phyloP scores from a whole-genome alignment of 2,329 filamentous ascomycete genomes.

The Apiospora koreana region DNA sequence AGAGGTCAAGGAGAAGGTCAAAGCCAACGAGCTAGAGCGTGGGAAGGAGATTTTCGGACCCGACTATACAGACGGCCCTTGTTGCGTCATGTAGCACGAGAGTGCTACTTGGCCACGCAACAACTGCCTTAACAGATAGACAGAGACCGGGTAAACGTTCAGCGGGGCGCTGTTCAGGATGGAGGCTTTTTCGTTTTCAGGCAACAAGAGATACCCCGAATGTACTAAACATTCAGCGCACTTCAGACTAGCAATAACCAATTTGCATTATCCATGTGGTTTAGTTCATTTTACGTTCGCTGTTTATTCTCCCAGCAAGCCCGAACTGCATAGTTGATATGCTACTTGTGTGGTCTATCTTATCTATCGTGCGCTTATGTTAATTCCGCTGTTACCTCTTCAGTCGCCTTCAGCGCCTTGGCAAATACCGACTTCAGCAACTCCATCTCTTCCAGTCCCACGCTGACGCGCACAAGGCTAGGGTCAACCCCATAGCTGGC shows the following conservation, averaged over 20 bases:
- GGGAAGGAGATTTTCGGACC: slow-evolving; percentile 72
- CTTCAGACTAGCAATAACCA: not conserved
- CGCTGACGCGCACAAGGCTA: slow-evolving; percentile 80
- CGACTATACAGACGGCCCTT: slow-evolving; percentile 60
- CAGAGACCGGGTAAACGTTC: not conserved
- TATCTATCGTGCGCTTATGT: not conserved
- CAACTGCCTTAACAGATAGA: not conserved
- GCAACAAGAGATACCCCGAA: slow-evolving; percentile 7
- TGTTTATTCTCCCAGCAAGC: not conserved
- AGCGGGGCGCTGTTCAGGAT: slow-evolving; percentile 2
- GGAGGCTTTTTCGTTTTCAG: not conserved
- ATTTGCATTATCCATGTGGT: not conserved
- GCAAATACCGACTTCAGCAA: slow-evolving; percentile 66
- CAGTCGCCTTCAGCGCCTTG: slow-evolving; percentile 66
- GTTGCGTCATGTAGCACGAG: slow-evolving; percentile 55
- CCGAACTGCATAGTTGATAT: slow-evolving; percentile 1
- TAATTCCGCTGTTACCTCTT: slow-evolving; percentile 19
- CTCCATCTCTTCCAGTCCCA: slow-evolving; percentile 79
- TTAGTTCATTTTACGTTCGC: not conserved
- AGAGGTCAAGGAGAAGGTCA: slow-evolving; percentile 67
- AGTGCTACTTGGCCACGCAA: not conserved
- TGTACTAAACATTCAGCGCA: not conserved
- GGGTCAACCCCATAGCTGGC: slow-evolving; percentile 78
- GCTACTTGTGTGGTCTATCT: not conserved
- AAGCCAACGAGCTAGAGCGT: slow-evolving; percentile 74